These are phyloP conservation scores for Coemansia sp. DNA, from an alignment of 192 early-diverging fungal species.

Conservation along the genomic window DNA sequence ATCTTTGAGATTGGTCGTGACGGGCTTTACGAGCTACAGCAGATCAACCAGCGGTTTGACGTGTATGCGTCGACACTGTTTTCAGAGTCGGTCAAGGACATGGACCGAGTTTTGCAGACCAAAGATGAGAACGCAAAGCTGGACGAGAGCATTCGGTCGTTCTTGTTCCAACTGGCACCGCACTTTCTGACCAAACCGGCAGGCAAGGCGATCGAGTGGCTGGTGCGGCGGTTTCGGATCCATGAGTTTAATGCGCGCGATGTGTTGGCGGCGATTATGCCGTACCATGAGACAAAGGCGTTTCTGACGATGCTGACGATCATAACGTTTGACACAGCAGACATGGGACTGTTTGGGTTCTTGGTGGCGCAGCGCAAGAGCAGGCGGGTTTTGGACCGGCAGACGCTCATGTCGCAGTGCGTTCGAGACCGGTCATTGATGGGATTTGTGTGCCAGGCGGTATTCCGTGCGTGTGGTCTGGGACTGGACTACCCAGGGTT, in stretches of 20 bases:
- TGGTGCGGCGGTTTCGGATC: slow-evolving; percentile 80
- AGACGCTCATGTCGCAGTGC: slow-evolving; percentile 66
- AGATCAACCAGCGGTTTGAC: slow-evolving; percentile 62
- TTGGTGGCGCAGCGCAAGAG: slow-evolving; percentile 43
- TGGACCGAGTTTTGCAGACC: slow-evolving; percentile 77
- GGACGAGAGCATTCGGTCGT: slow-evolving; percentile 69
- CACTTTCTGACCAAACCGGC: slow-evolving; percentile 82
- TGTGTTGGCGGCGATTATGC: slow-evolving; percentile 74
- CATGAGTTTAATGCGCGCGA: slow-evolving; percentile 83
- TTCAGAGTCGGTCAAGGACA: slow-evolving; percentile 70
- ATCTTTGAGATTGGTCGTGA: slow-evolving; percentile 79
- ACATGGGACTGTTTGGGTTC: slow-evolving; percentile 41
- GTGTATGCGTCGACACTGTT: slow-evolving; percentile 74
- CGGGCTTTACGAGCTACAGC: slow-evolving; percentile 72
- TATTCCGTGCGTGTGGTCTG: slow-evolving; percentile 37
- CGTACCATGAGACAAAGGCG: slow-evolving; percentile 89
- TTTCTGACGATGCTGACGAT: slow-evolving; percentile 82
- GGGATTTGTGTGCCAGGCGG: slow-evolving; percentile 73
- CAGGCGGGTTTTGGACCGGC: slow-evolving; percentile 63
- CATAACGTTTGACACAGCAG: slow-evolving; percentile 61
- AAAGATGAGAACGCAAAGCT: slow-evolving; percentile 76
- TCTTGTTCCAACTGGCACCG: slow-evolving; percentile 77
- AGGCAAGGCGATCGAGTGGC: slow-evolving; percentile 89
- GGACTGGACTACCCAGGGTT: slow-evolving; percentile 29
- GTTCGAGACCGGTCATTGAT: slow-evolving; percentile 66